A percentile compares a stretch with the other conserved stretches of the same genome.
phyloP scores from a whole-genome alignment of 768 basidiomycete species.

The Lactarius hengduanensis region DNA sequence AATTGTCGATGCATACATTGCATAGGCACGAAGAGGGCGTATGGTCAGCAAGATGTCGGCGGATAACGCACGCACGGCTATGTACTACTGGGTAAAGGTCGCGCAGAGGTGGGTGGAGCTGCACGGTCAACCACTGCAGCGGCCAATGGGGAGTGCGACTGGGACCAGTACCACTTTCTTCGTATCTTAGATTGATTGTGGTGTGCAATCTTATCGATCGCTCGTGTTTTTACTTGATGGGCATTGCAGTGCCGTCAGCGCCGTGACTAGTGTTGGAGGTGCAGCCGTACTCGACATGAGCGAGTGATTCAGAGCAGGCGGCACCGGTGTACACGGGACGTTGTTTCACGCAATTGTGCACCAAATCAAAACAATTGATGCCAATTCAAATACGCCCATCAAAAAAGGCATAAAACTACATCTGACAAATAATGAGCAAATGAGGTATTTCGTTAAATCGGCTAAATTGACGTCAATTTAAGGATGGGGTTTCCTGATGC shows the following conservation, averaged over 20 bases:
- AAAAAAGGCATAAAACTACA: no score
- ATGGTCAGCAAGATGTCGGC: conserved; percentile 24
- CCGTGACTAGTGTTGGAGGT: not conserved
- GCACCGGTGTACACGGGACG: no score
- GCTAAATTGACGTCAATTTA: no score
- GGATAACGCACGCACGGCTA: conserved; percentile 17
- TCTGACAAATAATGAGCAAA: no score
- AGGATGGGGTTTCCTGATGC: no score
- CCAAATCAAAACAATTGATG: no score
- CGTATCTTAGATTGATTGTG: not conserved
- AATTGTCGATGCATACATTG: conserved; percentile 26
- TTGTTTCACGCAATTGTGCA: no score
- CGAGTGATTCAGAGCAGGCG: no score
- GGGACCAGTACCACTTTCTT: not conserved
- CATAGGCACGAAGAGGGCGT: conserved; percentile 26
- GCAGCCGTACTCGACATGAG: no score
- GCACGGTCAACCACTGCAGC: conserved; percentile 17
- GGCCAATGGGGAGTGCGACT: no score
- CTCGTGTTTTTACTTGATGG: not conserved
- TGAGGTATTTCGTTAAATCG: no score
- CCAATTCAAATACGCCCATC: no score
- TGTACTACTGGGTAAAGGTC: conserved; percentile 24
- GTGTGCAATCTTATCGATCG: not conserved
- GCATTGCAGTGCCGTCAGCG: not conserved
- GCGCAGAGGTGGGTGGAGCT: conserved; percentile 26